Percentiles rank a stretch among this genome's conserved stretches.
Conservation (phyloP, 2,329 filamentous ascomycete genomes). For the Claviceps sorghi region DNA sequence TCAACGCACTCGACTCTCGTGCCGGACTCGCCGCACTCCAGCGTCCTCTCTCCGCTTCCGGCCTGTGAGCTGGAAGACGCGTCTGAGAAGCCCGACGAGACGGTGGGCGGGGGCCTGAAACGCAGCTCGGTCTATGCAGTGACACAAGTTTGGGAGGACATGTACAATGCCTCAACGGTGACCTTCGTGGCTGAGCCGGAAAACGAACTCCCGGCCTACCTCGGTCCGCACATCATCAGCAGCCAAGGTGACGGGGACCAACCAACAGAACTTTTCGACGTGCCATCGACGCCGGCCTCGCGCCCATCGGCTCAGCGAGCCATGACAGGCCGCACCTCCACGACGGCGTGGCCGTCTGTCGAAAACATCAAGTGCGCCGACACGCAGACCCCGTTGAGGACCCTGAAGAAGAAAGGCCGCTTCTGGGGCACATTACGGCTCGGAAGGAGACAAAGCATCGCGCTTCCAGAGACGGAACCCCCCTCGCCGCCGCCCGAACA, state of each 20-base stretch:
- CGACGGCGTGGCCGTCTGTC: background rate
- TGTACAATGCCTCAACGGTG: background rate
- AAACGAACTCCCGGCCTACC: slow-evolving; percentile 1
- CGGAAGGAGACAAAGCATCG: background rate
- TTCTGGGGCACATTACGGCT: slow-evolving; percentile 2
- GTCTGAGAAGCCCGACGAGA: no score
- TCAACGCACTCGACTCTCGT: slow-evolving; percentile 1
- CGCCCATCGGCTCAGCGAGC: background rate
- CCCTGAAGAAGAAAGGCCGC: slow-evolving; percentile 1
- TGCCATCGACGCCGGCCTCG: background rate
- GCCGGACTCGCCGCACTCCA: background rate
- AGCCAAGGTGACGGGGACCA: slow-evolving; percentile 2
- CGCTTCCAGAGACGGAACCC: background rate
- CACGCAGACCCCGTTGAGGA: background rate
- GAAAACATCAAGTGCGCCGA: background rate
- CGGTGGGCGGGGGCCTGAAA: background rate
- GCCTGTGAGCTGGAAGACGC: background rate
- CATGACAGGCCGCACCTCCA: background rate
- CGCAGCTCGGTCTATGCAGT: background rate
- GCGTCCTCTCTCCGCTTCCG: background rate
- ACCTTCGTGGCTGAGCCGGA: background rate
- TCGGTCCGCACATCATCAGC: slow-evolving; percentile 2
- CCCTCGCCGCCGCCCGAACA: background rate
- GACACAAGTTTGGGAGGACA: background rate
- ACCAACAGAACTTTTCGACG: background rate